Percentiles rank a stretch among this genome's conserved stretches.
These are phyloP conservation scores for Plantago ovata DNA, from an alignment of 257 asterid species.

Conservation along the genomic window DNA sequence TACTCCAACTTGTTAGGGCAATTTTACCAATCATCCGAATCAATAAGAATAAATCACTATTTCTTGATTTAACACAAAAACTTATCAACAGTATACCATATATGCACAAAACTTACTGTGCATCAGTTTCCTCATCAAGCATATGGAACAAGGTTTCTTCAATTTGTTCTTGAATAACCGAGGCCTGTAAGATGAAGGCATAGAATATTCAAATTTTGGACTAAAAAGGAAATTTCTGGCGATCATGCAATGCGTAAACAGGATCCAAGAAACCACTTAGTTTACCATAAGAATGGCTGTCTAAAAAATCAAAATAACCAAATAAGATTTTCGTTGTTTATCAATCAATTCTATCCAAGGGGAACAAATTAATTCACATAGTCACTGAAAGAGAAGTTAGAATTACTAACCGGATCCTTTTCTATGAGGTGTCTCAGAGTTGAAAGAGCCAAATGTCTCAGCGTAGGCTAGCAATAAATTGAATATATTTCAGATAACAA, in stretches of 20 bases:
- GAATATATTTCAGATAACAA: conserved; percentile 23
- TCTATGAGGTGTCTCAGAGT: conserved; percentile 96
- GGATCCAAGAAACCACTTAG: too few relatives aligned
- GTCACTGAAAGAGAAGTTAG: conserved; percentile 13
- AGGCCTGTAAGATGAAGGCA: conserved; percentile 45
- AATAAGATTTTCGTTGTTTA: conserved; percentile 5
- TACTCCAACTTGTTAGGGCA: background rate
- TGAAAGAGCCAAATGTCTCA: conserved; percentile 87
- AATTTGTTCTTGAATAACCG: conserved; percentile 75
- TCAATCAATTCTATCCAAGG: conserved; percentile 10
- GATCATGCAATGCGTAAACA: too few relatives aligned
- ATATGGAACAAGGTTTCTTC: conserved; percentile 92
- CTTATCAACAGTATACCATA: conserved; percentile 5
- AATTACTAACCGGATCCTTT: conserved; percentile 89
- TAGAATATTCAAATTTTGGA: conserved; percentile 16
- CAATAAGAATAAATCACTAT: conserved; percentile 8
- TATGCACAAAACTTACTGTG: conserved; percentile 59
- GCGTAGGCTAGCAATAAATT: conserved; percentile 68
- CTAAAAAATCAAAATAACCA: conserved; percentile 7
- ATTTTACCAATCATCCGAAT: background rate
- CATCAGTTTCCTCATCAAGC: conserved; percentile 97
- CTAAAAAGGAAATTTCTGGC: conserved; percentile 13
- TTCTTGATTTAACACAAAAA: conserved; percentile 15
- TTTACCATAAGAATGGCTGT: background rate
- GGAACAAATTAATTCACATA: conserved; percentile 15